These are phyloP conservation scores for Lignosus rhinocerotis DNA, from an alignment of 1,284 basidiomycete species.

Conservation along the genomic window DNA sequence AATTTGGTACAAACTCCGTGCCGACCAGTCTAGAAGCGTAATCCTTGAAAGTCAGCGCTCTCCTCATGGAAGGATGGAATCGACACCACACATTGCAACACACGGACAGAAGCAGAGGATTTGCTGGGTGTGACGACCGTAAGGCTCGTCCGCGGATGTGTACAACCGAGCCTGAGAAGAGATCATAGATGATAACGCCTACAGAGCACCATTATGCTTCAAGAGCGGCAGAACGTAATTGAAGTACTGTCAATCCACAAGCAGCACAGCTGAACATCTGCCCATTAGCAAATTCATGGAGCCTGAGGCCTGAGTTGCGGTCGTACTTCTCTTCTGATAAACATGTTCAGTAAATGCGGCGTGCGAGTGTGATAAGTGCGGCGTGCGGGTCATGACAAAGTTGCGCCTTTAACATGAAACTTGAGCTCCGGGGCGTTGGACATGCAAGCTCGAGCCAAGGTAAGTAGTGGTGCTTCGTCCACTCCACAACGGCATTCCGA, in stretches of 20 bases:
- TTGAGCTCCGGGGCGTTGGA: neutral
- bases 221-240: neutral
- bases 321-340: neutral
- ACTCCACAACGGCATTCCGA: too few species aligned
- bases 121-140: neutral
- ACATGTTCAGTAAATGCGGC: too few species aligned
- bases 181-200: neutral
- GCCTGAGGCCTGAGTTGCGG: neutral
- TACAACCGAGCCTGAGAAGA: neutral
- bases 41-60: neutral
- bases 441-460: neutral
- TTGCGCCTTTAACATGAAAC: neutral
- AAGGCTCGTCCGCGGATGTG: neutral
- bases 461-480: neutral
- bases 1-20: neutral
- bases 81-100: neutral
- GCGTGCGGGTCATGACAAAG: neutral
- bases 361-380: neutral
- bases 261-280: too few species aligned
- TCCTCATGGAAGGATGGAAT: conserved; percentile 2
- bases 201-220: neutral
- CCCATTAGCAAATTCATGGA: neutral
- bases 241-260: too few species aligned
- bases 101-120: neutral
- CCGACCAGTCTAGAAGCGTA: conserved; percentile 4